phyloP scores from a whole-genome alignment of 2,329 filamentous ascomycete genomes.

The Zymoseptoria brevis region DNA sequence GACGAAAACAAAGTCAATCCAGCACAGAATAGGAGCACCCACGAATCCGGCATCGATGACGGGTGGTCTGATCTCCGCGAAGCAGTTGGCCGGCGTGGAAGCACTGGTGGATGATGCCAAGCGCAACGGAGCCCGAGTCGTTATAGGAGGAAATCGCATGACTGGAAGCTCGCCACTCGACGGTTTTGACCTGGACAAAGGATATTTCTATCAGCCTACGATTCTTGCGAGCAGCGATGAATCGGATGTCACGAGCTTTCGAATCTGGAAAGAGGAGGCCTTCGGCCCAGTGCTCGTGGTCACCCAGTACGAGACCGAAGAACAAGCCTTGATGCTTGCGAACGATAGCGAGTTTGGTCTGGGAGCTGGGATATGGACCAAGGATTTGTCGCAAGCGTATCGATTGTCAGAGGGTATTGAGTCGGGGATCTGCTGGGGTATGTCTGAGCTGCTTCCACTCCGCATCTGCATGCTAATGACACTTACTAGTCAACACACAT shows the following conservation, averaged over 20 bases:
- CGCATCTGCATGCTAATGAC: background rate
- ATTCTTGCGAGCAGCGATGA: slow-evolving; percentile 28
- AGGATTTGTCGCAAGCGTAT: slow-evolving; percentile 47
- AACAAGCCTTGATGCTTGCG: slow-evolving; percentile 40
- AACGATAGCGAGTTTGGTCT: slow-evolving; percentile 46
- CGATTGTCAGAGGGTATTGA: slow-evolving; percentile 46
- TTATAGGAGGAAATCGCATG: slow-evolving; percentile 41
- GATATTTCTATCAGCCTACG: slow-evolving; percentile 44
- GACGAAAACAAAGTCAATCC: slow-evolving; percentile 57
- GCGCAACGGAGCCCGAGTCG: slow-evolving; percentile 46
- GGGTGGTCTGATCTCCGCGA: slow-evolving; percentile 55
- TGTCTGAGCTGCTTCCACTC: background rate
- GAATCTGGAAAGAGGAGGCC: slow-evolving; percentile 42
- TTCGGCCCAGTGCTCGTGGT: slow-evolving; percentile 41
- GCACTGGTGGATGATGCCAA: slow-evolving; percentile 57
- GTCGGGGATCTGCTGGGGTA: slow-evolving; percentile 59
- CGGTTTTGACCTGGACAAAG: slow-evolving; percentile 43
- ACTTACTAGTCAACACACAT: slow-evolving; percentile 44
- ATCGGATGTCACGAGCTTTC: slow-evolving; percentile 15
- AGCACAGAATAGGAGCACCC: slow-evolving; percentile 59
- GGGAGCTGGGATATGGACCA: slow-evolving; percentile 45
- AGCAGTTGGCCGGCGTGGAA: slow-evolving; percentile 55
- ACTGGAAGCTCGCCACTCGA: slow-evolving; percentile 43
- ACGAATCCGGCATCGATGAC: slow-evolving; percentile 60
- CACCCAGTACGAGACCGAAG: slow-evolving; percentile 37